Percentiles rank a stretch among this genome's conserved stretches.
Evolutionary conservation across 2,329 filamentous ascomycete species (phyloP).

Genomic region (Penicillium sclerotiorum): DNA sequence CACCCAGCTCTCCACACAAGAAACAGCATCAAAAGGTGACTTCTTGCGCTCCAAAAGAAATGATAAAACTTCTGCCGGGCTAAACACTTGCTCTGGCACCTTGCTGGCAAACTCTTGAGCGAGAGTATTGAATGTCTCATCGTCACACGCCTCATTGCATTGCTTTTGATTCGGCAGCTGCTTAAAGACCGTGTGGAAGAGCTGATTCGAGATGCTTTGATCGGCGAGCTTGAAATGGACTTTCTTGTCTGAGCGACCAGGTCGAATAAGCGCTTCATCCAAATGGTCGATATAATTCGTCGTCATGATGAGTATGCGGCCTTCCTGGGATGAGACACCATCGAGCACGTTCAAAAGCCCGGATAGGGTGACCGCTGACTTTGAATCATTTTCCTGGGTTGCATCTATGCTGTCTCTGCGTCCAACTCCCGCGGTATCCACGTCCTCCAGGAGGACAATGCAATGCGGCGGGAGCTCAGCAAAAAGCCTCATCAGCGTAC

Average conservation of each 20-base stretch:
- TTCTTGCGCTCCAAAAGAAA: constrained; percentile 56
- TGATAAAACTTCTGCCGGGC: constrained; percentile 57
- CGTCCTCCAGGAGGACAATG: constrained; percentile 78
- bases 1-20: constrained; percentile 48
- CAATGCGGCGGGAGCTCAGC: constrained; percentile 75
- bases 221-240: constrained; percentile 57
- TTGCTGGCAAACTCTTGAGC: constrained; percentile 49
- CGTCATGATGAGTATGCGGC: constrained; percentile 78
- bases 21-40: constrained; percentile 49
- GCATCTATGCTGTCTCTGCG: constrained; percentile 8
- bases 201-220: constrained; percentile 29
- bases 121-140: constrained; percentile 40
- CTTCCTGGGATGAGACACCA: constrained; percentile 77
- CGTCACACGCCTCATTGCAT: constrained; percentile 10
- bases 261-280: constrained; percentile 72
- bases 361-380: constrained; percentile 59
- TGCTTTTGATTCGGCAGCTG: constrained; percentile 10
- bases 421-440: constrained; percentile 65
- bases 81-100: constrained; percentile 52
- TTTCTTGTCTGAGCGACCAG: constrained; percentile 71
- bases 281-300: constrained; percentile 75
- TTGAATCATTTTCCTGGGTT: constrained; percentile 15
- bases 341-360: constrained; percentile 83
- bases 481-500: constrained; percentile 75
- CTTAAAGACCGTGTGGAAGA: constrained; percentile 27